Base-by-base conservation (phyloP, 106 monocot genomes). In the Triglochin maritima region DNA sequence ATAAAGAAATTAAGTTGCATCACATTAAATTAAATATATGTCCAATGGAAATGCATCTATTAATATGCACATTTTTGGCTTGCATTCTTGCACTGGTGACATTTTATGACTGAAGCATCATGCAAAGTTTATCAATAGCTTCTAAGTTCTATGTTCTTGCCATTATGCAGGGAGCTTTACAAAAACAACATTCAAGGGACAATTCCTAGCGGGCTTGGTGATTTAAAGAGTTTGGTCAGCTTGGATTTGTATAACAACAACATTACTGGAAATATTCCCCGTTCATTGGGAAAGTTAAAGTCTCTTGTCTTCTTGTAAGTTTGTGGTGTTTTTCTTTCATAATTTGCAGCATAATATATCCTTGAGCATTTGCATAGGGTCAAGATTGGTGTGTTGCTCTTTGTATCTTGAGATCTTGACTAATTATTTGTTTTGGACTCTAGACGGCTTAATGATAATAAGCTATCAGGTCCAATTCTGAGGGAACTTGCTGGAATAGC, bases 191-290 rank as follows among this genome's bases (percentile, higher is more conserved):
- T 94, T 72, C 79, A 89, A 73, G 94, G 94, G 12, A 59, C 79
- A 56, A 87, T 94, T 64, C 94, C 94, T 17, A 9, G 78, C 14
- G 94, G 89, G 71, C 65, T 89, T 71, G 94, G 89, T 67, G 87
- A 84, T 63, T 68, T 89, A 55, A 94, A 86, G 72, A 87, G 77
- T 62, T 76, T 89, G 47, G 83, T 94, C 74, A 89, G 89, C 82
- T 79, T 89, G 78, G 94, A 94, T 67, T 81, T 94, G 63, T 94
- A 94, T 71, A 94, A 89, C 70, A 93, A 93, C 75, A 94, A 89
- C 67, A 94, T 94, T 56, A 81, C 93, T 12, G 93, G 93, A 59
- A 72, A 62, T 66, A 89, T 89, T 58, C 89, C 93, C 43, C 84
- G 82, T 49, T 49, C 89, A 45, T 45, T 94, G 44, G 94, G 94